Conservation (phyloP, 768 basidiomycete species). For the Serendipita sp. region DNA sequence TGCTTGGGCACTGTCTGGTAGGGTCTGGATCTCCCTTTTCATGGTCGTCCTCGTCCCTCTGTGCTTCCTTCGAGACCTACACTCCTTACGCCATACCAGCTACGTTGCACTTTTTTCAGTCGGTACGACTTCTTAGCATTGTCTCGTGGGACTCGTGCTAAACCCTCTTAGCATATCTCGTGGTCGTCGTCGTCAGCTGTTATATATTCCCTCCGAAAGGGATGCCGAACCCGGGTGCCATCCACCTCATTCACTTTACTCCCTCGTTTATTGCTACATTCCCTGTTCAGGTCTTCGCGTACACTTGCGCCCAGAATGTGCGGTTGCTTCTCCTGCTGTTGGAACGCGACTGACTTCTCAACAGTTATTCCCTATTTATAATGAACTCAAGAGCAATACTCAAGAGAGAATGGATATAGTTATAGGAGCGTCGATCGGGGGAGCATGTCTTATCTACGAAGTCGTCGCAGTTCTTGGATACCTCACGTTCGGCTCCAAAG, state of each 20-base stretch:
- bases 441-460: conserved; percentile 72
- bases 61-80: conserved; percentile 64
- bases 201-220: conserved; percentile 61
- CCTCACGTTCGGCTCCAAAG: conserved; percentile 81
- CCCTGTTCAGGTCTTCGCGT: conserved; percentile 88
- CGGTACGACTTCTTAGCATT: conserved; percentile 34
- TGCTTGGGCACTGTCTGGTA: conserved; percentile 57
- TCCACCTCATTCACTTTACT: conserved; percentile 57
- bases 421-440: conserved; percentile 74
- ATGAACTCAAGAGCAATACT: conserved; percentile 70
- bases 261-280: conserved; percentile 69
- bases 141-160: not conserved
- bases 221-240: conserved; percentile 46
- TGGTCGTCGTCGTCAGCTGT: conserved; percentile 64
- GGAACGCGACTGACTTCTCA: conserved; percentile 8
- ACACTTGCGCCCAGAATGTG: conserved; percentile 88
- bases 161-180: conserved; percentile 49
- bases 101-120: conserved; percentile 85
- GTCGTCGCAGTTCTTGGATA: conserved; percentile 81
- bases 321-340: not conserved
- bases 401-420: conserved; percentile 78
- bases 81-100: conserved; percentile 80
- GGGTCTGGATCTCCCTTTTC: conserved; percentile 67
- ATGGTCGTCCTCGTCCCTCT: conserved; percentile 69
- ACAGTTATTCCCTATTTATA: conserved; percentile 86